A percentile compares a stretch with the other conserved stretches of the same genome.
Evolutionary conservation across 805 yeast genomes (phyloP).

Genomic region (Zygoascus biomembranicola): DNA sequence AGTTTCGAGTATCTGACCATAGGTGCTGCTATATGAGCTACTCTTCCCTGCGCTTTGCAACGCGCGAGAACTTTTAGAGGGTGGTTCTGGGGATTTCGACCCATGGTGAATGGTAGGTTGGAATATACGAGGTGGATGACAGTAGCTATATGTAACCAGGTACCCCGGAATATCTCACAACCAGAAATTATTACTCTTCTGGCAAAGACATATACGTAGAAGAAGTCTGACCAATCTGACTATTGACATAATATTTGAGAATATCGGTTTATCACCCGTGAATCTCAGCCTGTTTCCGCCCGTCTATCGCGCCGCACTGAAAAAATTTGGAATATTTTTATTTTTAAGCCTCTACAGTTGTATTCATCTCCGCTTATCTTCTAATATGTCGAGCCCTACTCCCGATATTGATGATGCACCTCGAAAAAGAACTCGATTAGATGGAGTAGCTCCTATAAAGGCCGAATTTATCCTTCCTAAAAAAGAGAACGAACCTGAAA

Average conservation of each 20-base stretch:
- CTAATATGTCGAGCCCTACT: neutral
- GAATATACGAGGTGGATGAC: neutral
- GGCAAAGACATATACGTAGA: too few species aligned
- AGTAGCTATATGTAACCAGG: too few species aligned
- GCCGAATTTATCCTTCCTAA: constrained; percentile 44
- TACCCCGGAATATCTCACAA: too few species aligned
- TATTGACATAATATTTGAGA: too few species aligned
- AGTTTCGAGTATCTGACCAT: constrained; percentile 95
- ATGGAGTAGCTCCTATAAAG: constrained; percentile 73
- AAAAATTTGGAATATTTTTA: neutral
- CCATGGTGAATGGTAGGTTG: neutral
- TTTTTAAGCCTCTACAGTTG: neutral
- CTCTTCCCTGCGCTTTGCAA: constrained; percentile 40
- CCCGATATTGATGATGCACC: constrained; percentile 5
- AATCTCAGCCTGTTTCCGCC: too few species aligned
- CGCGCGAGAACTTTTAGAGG: constrained; percentile 45
- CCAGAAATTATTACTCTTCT: too few species aligned
- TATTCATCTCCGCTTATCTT: neutral
- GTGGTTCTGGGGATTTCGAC: constrained; percentile 39
- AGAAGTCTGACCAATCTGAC: too few species aligned
- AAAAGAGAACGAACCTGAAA: constrained; percentile 25
- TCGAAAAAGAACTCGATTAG: constrained; percentile 24
- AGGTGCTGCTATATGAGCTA: constrained; percentile 75
- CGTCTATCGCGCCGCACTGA: neutral
- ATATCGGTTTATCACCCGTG: too few species aligned